Conservation (phyloP, 768 basidiomycete genomes). For the Mycena galericulata region DNA sequence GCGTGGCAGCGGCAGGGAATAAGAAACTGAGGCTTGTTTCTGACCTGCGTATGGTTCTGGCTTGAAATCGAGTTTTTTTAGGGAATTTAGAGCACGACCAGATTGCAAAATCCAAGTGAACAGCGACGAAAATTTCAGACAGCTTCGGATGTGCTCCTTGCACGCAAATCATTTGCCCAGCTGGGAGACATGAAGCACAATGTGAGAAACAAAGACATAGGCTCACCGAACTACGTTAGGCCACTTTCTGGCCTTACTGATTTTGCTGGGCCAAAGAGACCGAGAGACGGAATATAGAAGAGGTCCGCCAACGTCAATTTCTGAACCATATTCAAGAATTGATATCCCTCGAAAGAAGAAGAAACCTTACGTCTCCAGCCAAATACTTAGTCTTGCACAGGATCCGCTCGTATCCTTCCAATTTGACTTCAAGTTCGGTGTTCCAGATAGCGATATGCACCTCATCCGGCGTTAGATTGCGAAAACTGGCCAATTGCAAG, state of each 20-base stretch:
- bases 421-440: slow-evolving; percentile 44
- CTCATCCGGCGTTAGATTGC: slow-evolving; percentile 44
- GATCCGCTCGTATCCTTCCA: slow-evolving; percentile 58
- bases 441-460: slow-evolving; percentile 35
- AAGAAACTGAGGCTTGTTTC: no score
- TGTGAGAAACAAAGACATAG: not conserved
- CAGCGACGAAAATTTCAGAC: not conserved
- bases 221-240: slow-evolving; percentile 18
- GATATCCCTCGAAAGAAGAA: not conserved
- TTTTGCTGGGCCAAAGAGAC: not conserved
- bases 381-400: slow-evolving; percentile 57
- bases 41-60: no score
- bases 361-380: slow-evolving; percentile 50
- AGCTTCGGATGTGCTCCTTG: slow-evolving; percentile 4
- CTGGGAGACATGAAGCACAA: not conserved
- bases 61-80: no score
- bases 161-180: slow-evolving; percentile 17
- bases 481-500: not conserved
- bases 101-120: not conserved
- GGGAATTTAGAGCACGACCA: no score
- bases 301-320: slow-evolving; percentile 23
- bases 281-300: slow-evolving; percentile 18
- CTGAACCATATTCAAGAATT: not conserved
- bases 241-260: slow-evolving; percentile 16
- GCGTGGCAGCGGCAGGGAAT: no score